phyloP scores from a whole-genome alignment of 768 basidiomycete species.

The Suillus americanus region DNA sequence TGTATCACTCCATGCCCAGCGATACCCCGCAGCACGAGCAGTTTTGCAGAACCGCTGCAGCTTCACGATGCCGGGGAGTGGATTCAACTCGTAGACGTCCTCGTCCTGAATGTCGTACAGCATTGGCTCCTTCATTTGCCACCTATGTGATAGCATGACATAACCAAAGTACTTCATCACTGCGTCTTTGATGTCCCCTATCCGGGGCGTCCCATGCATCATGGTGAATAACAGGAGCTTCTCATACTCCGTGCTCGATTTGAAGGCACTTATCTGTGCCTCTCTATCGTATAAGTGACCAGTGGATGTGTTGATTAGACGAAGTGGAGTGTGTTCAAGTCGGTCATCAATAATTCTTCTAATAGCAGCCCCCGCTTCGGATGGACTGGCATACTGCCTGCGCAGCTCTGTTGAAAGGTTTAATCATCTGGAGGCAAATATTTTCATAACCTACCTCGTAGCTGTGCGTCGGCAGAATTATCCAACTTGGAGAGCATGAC shows the following conservation, averaged over 20 bases:
- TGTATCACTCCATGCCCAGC: not conserved
- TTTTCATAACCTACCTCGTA: not conserved
- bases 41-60: not conserved
- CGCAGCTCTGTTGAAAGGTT: not conserved
- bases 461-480: not conserved
- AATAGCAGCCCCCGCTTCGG: not conserved
- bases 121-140: not conserved
- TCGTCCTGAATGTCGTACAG: not conserved
- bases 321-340: not conserved
- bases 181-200: not conserved
- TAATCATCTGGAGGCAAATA: not conserved
- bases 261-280: not conserved
- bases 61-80: not conserved
- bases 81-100: not conserved
- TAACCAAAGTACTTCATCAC: not conserved
- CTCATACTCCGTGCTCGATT: not conserved
- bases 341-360: not conserved
- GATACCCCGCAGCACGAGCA: not conserved
- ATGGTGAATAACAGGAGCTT: not conserved
- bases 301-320: not conserved
- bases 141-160: not conserved
- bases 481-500: not conserved
- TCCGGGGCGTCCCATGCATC: no score
- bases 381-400: not conserved
- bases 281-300: not conserved